Evolutionary conservation across 345 rosid genomes (phyloP), one percentile per base, ranked within the genome.

Genomic region (Hibiscus syriacus): DNA sequence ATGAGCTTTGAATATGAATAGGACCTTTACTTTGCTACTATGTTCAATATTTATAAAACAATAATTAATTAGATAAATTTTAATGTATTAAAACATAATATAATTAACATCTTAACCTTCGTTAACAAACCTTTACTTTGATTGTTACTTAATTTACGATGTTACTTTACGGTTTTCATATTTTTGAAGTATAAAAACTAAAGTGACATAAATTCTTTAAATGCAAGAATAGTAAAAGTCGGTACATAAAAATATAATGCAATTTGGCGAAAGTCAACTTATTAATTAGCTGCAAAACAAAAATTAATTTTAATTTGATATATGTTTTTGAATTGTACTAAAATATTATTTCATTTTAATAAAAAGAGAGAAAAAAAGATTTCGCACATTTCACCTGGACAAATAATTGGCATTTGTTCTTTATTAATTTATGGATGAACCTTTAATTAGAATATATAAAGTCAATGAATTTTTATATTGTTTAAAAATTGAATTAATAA

Each of bases 351-450:
- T 34, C 3, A 19, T 58, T 36, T 36, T 2, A 54, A 1, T 14
- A 5, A n/a, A 46, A 5, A n/a, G 5, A 16, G 10, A 16, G 0
- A 46, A 45, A 45, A 25, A 45, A n/a, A n/a, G 14, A 7, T 27
- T 12, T 0, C 38, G n/a, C 56, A 64, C 43, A 48, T 27, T 64
- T 64, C 41, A 64, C 53, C 68, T 26, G 68, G 68, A 46, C 36
- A 12, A 46, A 41, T 13, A 63, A 0, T 43, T 38, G 17, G 20
- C 6, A 39, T 4, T 13, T 12, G 13, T 5, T 41, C 0, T 64
- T 13, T 14, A 26, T 25, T 64, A 22, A 25, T 65, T 25, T 46
- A n/a, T 29, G 10, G 26, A 27, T 65, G 25, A 30, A 25, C 0
- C 14, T n/a, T 26, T 32, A 30, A 2, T 48, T 9, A 48, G 27